These are phyloP conservation scores for Tieghemiomyces parasiticus DNA, from an alignment of 192 early-diverging fungal genomes.

Conservation along the genomic window DNA sequence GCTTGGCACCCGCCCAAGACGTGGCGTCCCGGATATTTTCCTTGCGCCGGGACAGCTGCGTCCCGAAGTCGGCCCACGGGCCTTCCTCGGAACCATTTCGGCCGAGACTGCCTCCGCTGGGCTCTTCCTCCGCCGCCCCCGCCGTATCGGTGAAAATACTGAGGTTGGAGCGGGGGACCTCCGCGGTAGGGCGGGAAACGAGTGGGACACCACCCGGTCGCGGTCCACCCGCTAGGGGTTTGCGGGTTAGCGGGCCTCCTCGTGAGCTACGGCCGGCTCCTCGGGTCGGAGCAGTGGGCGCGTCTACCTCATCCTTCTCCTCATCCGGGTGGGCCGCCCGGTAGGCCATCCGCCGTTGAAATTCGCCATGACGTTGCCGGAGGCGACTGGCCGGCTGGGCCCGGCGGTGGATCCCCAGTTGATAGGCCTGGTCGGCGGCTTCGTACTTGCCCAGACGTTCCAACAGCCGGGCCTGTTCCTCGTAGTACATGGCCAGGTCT, in stretches of 20 bases:
- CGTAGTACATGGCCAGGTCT: constrained; percentile 48
- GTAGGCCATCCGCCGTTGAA: constrained; percentile 31
- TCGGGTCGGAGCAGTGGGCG: not conserved
- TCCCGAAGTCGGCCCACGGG: constrained; percentile 45
- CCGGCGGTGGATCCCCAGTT: constrained; percentile 45
- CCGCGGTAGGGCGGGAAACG: not conserved
- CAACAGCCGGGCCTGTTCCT: constrained; percentile 51
- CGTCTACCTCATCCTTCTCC: not conserved
- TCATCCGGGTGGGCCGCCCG: constrained; percentile 4
- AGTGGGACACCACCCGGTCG: not conserved
- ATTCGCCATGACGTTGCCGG: constrained; percentile 35
- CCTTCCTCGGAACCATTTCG: not conserved
- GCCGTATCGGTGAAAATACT: constrained; percentile 26
- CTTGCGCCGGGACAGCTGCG: constrained; percentile 40
- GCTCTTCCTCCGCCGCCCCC: too few relatives aligned
- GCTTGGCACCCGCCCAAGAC: constrained; percentile 40
- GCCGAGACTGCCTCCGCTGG: too few relatives aligned
- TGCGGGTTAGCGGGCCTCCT: not conserved
- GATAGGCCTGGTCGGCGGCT: constrained; percentile 42
- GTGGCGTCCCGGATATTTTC: constrained; percentile 48
- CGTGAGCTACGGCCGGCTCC: not conserved
- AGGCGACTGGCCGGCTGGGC: constrained; percentile 57
- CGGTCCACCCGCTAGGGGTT: not conserved
- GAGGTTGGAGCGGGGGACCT: constrained; percentile 13
- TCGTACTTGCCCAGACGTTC: constrained; percentile 29